Base-by-base conservation (phyloP, 352 stramenopile genomes). In the Phytophthora sojae region DNA sequence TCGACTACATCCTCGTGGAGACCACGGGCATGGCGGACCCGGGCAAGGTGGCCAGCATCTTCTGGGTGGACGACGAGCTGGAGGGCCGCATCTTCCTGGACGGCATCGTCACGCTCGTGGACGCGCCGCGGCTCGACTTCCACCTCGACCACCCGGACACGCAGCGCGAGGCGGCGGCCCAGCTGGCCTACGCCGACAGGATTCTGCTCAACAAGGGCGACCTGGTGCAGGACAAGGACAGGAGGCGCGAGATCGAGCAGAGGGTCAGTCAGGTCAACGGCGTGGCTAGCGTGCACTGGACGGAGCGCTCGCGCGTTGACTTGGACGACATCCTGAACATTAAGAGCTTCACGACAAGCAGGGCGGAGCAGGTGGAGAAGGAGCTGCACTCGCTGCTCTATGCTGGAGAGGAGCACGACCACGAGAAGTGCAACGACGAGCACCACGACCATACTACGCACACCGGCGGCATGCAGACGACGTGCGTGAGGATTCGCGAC, bases 131-230 rank as follows among this genome's bases (percentile, higher is more conserved):
- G 35, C 94, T 99, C 26, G 44, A 78, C 11, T 85, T 85, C 23
- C 87, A 98, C 49, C 71, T 99, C 25, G 57, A 60, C 6, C 78
- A 85, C 58, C 45, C 53, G 6, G 79, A 88, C 49, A 88, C 82
- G 42, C 76, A 77, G 29, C 59, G 80, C 19, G 97, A 99, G 72
- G 96, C 97, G 0, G 82, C 94, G 32, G 93, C 99, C 50, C 98
- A 99, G 78, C 83, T 99, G 23, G 98, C 98, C 1, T 99, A 99
- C 86, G 96, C 97, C 0, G 98, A 99, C 82, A 95, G 97, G 32
- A 98, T 99, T 66, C 67, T 99, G 47, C 81, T 99, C 35, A 99
- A 99, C 81, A 99, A 99, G 76, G 82, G 97, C 21, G 98, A 99
- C 80, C 81, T 99, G 9, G 91, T 99, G 9, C 84, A 72, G 0